Base-by-base conservation (phyloP, 2,329 filamentous ascomycete species). In the Aspergillus melleus region DNA sequence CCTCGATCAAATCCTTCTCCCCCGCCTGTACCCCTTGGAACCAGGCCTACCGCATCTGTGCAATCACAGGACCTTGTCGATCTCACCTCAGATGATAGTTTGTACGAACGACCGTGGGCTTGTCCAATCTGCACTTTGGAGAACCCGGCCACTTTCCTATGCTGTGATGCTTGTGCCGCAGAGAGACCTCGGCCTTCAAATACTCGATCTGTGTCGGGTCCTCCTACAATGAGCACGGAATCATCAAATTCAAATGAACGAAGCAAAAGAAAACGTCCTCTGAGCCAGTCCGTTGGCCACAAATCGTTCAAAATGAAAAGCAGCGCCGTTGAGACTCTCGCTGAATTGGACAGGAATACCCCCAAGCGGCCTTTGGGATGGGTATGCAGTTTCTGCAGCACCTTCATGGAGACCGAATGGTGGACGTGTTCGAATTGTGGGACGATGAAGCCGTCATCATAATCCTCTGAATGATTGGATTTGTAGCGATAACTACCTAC, bases 391-490 rank as follows among this genome's bases (percentile, higher is more conserved):
- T 73, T 76, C 6, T 89, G 86, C 61, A 83, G 84, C 6, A 80
- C 81, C 0, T 88, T 86, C 61, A 88, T 88, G 84, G 86, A 88
- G 70, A 80, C 79, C 20, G 75, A 85, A 65, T 88, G 85, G 85
- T 88, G 85, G 86, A 87, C 84, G 4, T 88, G 86, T 65, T 81
- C 82, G 14, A 76, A 77, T 11, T 88, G 86, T 70, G 85, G 86
- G 53, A 76, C 72, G 9, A 84, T 88, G 83, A 88, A 88, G 70
- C 66, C 72, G 39, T 72, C 71, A 46, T 84, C 82, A n/a, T 83
- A 53, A 66, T 47, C 19, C 9, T 20, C 2, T 12, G n/a, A 51
- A 47, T 26, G 8, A 16, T 32, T 32, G 24, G 44, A 39, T 6
- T 47, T 39, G 42, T 24, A 29, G n/a, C 16, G 20, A 44, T 24